These are phyloP conservation scores for Glycine soja DNA, from an alignment of 306 rosid genomes.

Conservation along the genomic window DNA sequence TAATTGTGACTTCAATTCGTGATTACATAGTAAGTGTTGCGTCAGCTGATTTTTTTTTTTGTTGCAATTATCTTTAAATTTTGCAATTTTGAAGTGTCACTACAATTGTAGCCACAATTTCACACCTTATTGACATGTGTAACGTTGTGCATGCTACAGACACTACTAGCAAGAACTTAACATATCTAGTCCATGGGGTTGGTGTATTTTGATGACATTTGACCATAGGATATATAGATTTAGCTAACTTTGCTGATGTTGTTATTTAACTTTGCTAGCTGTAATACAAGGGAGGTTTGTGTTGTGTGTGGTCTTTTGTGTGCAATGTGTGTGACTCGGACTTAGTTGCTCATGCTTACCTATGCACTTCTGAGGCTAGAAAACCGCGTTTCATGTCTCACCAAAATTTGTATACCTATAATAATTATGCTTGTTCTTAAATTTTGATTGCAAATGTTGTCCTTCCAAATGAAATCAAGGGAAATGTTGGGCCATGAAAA, in stretches of 20 bases:
- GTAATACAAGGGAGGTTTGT: neutral
- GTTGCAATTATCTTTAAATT: no score
- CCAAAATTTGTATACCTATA: no score
- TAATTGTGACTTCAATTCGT: neutral
- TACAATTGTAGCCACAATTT: neutral
- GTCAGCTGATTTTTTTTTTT: no score
- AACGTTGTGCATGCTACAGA: slow-evolving; percentile 16
- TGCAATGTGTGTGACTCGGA: neutral
- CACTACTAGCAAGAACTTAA: neutral
- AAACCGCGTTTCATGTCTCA: neutral
- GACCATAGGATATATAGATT: neutral
- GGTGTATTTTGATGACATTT: neutral
- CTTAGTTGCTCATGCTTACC: slow-evolving; percentile 3
- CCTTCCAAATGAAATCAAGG: slow-evolving; percentile 5
- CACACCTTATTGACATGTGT: slow-evolving; percentile 4
- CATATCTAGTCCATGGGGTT: neutral
- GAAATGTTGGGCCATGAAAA: slow-evolving; percentile 14
- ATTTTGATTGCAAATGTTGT: slow-evolving; percentile 46
- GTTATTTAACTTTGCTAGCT: slow-evolving; percentile 1
- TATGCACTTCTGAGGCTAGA: neutral
- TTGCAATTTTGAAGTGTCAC: neutral
- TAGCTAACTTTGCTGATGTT: neutral
- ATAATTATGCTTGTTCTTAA: neutral
- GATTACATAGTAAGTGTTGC: neutral
- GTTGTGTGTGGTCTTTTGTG: neutral